These are phyloP conservation scores for Porpolomopsis calyptriformis DNA, from an alignment of 768 basidiomycete genomes.

Conservation along the genomic window DNA sequence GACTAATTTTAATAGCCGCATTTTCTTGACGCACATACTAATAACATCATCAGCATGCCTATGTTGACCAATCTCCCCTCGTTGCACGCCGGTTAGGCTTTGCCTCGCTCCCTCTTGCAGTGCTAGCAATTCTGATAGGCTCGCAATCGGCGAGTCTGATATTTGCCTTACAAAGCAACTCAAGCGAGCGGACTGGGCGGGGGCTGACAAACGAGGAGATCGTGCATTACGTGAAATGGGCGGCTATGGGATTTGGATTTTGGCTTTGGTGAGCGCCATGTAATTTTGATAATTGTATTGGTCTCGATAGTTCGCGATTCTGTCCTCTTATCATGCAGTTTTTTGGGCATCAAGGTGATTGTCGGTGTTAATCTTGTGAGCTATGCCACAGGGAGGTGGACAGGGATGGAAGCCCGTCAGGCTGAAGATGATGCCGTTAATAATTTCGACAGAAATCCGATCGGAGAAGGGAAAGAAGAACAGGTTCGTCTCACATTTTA, in stretches of 20 bases:
- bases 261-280: slow-evolving; percentile 74
- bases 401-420: slow-evolving; percentile 69
- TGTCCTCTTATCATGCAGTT: slow-evolving; percentile 29
- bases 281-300: neutral
- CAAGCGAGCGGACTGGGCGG: slow-evolving; percentile 34
- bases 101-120: slow-evolving; percentile 83
- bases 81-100: slow-evolving; percentile 92
- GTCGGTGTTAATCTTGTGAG: slow-evolving; percentile 80
- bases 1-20: neutral
- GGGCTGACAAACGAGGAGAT: slow-evolving; percentile 38
- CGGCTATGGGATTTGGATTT: slow-evolving; percentile 48
- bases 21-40: neutral
- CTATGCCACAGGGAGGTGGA: slow-evolving; percentile 65
- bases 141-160: slow-evolving; percentile 59
- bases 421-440: slow-evolving; percentile 63
- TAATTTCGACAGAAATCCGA: slow-evolving; percentile 81
- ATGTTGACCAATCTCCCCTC: slow-evolving; percentile 91
- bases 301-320: neutral
- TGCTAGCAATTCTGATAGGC: slow-evolving; percentile 67
- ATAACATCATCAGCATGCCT: slow-evolving; percentile 49
- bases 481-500: slow-evolving; percentile 48
- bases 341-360: slow-evolving; percentile 84
- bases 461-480: slow-evolving; percentile 85
- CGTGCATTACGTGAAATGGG: slow-evolving; percentile 53
- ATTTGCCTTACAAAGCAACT: slow-evolving; percentile 37